Evolutionary conservation across 495 filamentous ascomycete genomes (phyloP).

Genomic region (Hypoxylon crocopeplum): DNA sequence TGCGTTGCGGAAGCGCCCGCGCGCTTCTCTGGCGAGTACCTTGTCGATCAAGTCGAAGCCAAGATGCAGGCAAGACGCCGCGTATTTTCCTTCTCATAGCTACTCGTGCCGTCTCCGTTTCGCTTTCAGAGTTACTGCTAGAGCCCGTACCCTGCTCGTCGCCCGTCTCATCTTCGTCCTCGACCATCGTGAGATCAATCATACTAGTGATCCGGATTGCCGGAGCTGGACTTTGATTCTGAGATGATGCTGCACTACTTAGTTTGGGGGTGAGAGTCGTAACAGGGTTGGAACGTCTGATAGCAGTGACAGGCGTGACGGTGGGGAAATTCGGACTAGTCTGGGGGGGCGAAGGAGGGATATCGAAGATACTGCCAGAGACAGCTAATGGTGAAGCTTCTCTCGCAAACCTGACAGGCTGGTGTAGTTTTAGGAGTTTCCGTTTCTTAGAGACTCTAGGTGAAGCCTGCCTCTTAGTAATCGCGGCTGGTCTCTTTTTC

Average conservation of each 20-base stretch:
- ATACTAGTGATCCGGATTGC: constrained; percentile 29
- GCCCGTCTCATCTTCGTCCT: constrained; percentile 16
- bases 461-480: constrained; percentile 34
- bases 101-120: constrained; percentile 51
- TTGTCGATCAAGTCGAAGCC: constrained; percentile 74
- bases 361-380: constrained; percentile 31
- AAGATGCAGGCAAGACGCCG: constrained; percentile 91
- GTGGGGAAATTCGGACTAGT: constrained; percentile 33
- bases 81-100: constrained; percentile 63
- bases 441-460: constrained; percentile 29
- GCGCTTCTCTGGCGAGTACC: constrained; percentile 36
- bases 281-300: constrained; percentile 8
- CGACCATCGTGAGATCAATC: constrained; percentile 36
- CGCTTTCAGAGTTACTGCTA: constrained; percentile 45
- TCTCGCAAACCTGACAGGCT: constrained; percentile 16
- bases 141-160: constrained; percentile 22
- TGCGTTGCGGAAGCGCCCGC: constrained; percentile 45
- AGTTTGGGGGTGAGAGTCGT: constrained; percentile 26
- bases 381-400: constrained; percentile 4
- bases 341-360: constrained; percentile 38
- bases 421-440: constrained; percentile 27
- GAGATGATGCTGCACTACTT: constrained; percentile 33
- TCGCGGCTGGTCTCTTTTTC: constrained; percentile 1
- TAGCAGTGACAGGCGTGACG: constrained; percentile 16
- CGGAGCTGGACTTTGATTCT: constrained; percentile 34